Evolutionary conservation across 352 stramenopile genomes (phyloP), one percentile per base, ranked within the genome.

Genomic region (Globisporangium irregulare): DNA sequence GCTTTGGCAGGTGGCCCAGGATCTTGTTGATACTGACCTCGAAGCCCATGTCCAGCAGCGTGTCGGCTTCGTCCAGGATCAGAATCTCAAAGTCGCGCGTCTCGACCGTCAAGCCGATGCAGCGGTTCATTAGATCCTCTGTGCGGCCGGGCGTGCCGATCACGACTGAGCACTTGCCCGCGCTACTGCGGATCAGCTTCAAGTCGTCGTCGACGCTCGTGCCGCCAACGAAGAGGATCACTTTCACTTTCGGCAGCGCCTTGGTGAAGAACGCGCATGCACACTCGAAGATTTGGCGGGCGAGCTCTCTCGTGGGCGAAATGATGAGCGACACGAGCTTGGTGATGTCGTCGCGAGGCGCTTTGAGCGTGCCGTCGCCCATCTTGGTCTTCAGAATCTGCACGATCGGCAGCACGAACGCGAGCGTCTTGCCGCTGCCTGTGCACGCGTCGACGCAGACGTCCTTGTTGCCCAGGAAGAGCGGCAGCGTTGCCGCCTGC

Each of bases 21-120:
- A 99, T 99, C 62, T 87, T 94, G 66, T 94, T 98, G 36, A 99
- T 87, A 57, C 94, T 97, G 14, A 97, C 86, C 71, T 98, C 91
- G 71, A 99, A 99, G 66, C 97, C 97, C 86, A 99, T 98, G 77
- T 98, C 97, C 43, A 99, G 84, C 43, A 99, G 72, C 25, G 96
- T 98, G 73, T 99, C 98, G n/a, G 97, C 98, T 77, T 99, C 98
- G 77, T 99, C 98, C 36, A 99, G 75, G 58, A 99, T 97, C 24
- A 99, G 81, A 36, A 99, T 92, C 71, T 99, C 97, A 60, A 99
- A 92, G 77, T 98, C 91, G 38, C 86, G 89, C 18, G 91, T 84
- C 70, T 98, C 92, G 50, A 99, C 66, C 18, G 73, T 85, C 36
- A 75, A 80, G 65, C 81, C 80, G 24, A 86, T 80, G 66, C 84